Percentiles rank a stretch among this genome's conserved stretches.
Conservation (phyloP, 768 basidiomycete species). For the Sarcodon aspratus region DNA sequence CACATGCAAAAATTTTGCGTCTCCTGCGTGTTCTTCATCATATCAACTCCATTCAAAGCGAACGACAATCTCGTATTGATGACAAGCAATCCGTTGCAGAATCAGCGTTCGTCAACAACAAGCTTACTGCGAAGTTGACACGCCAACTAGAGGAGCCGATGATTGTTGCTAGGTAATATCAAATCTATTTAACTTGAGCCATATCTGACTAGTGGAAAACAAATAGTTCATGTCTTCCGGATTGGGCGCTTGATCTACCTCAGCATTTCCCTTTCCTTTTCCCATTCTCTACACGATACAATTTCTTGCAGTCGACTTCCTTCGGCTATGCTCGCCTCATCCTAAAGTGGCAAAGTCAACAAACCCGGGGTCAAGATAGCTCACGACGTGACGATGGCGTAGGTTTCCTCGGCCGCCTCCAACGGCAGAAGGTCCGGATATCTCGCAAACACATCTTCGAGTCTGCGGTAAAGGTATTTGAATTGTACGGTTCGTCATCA, state of each 20-base stretch:
- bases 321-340: conserved; percentile 97
- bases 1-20: conserved; percentile 84
- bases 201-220: neutral
- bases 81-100: conserved; percentile 58
- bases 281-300: conserved; percentile 95
- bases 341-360: conserved; percentile 80
- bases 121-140: conserved; percentile 94
- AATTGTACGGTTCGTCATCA: conserved; percentile 89
- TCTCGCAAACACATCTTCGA: conserved; percentile 91
- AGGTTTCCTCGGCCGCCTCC: conserved; percentile 83
- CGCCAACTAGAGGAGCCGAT: conserved; percentile 96
- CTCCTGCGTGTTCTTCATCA: conserved; percentile 81
- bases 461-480: conserved; percentile 93
- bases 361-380: conserved; percentile 65
- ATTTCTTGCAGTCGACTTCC: conserved; percentile 94
- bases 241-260: conserved; percentile 94
- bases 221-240: conserved; percentile 82
- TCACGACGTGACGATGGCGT: conserved; percentile 84
- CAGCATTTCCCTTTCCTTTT: conserved; percentile 98
- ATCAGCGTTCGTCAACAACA: conserved; percentile 92
- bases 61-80: conserved; percentile 38
- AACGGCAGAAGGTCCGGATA: conserved; percentile 94
- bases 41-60: conserved; percentile 64
- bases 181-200: conserved; percentile 3
- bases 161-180: conserved; percentile 87